phyloP scores from a whole-genome alignment of 1,284 basidiomycete species.

The Austropuccinia psidii region DNA sequence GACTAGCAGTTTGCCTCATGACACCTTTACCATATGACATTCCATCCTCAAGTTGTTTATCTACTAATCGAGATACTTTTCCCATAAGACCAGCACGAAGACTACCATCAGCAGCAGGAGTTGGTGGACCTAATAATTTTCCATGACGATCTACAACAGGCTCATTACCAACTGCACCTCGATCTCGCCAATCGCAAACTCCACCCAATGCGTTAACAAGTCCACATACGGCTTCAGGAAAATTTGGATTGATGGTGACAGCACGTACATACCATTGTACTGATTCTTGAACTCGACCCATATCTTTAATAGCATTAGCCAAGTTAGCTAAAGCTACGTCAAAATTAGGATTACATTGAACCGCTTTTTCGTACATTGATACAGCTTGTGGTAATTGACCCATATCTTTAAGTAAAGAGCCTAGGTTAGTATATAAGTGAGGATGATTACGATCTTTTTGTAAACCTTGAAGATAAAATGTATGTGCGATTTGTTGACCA shows the following conservation, averaged over 20 bases:
- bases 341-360: constrained; percentile 56
- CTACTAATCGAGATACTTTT: constrained; percentile 52
- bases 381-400: constrained; percentile 55
- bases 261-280: constrained; percentile 56
- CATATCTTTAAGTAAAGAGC: constrained; percentile 58
- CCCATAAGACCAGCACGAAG: constrained; percentile 51
- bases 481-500: constrained; percentile 52
- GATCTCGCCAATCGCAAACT: constrained; percentile 57
- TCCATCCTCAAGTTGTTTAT: constrained; percentile 52
- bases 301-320: constrained; percentile 57
- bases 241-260: constrained; percentile 54
- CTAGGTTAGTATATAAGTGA: constrained; percentile 58
- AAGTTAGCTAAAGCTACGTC: constrained; percentile 59
- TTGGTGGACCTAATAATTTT: constrained; percentile 14
- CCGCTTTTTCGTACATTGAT: constrained; percentile 53
- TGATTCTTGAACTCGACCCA: constrained; percentile 54
- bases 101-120: constrained; percentile 37
- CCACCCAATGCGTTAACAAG: constrained; percentile 55
- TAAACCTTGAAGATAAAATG: constrained; percentile 57
- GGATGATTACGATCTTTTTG: constrained; percentile 56
- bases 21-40: constrained; percentile 50
- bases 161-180: constrained; percentile 46
- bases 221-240: constrained; percentile 58
- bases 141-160: constrained; percentile 27
- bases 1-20: constrained; percentile 47